Conservation (phyloP, 139 green algal species). For the Zygnema circumcarinatum region DNA sequence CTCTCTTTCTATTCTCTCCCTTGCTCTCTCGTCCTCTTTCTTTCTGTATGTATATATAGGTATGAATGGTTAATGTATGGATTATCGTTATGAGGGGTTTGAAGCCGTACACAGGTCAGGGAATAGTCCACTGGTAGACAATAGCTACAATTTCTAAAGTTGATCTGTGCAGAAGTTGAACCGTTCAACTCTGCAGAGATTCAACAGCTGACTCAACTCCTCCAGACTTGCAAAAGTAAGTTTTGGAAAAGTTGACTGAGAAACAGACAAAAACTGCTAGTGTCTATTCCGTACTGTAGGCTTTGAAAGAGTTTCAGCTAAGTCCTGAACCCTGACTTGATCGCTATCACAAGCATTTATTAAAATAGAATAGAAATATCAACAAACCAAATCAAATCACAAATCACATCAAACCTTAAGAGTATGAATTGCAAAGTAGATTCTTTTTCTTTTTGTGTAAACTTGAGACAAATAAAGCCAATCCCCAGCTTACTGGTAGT, state of each 20-base stretch:
- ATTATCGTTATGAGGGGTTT: not conserved
- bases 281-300: too few species aligned
- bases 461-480: not conserved
- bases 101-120: not conserved
- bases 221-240: not conserved
- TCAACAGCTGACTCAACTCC: not conserved
- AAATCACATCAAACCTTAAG: not conserved
- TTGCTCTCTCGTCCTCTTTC: too few species aligned
- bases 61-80: not conserved
- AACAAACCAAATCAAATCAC: constrained; percentile 1
- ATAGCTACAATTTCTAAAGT: not conserved
- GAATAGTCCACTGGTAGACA: too few species aligned
- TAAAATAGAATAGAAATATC: not conserved
- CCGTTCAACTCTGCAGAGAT: not conserved
- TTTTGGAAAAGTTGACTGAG: not conserved
- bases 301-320: not conserved
- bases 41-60: not conserved
- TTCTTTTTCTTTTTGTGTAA: not conserved
- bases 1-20: too few species aligned
- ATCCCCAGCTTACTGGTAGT: constrained; percentile 91
- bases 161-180: not conserved
- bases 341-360: not conserved
- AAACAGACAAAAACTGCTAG: not conserved
- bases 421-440: not conserved
- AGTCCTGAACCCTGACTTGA: not conserved